Evolutionary conservation across 257 asterid genomes (phyloP).

Genomic region (Lavandula angustifolia): DNA sequence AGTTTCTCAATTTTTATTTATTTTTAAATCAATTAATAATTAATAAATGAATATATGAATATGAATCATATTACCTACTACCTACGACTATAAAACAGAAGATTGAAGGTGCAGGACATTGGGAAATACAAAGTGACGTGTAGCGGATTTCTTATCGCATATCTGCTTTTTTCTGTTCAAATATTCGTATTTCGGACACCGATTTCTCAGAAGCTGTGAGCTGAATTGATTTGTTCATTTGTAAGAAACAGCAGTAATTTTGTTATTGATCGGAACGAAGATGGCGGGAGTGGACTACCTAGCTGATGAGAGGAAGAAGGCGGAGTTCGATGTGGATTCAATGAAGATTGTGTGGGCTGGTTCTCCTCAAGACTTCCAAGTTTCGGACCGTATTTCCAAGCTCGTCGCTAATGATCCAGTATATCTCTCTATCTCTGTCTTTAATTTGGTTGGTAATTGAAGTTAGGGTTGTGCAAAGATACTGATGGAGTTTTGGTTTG

Average conservation of each 20-base stretch:
- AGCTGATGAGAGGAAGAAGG: constrained; percentile 81
- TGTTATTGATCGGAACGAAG: constrained; percentile 28
- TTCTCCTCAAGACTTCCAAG: constrained; percentile 60
- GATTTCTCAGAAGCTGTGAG: constrained; percentile 16
- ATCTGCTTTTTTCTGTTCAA: background rate
- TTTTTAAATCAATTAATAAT: too few relatives aligned
- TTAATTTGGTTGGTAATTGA: constrained; percentile 20
- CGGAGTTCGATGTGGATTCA: constrained; percentile 76
- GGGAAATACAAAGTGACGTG: background rate
- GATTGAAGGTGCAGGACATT: background rate
- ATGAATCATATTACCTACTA: too few relatives aligned
- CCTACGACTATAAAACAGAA: too few relatives aligned
- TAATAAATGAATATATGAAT: too few relatives aligned
- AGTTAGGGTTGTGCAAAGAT: constrained; percentile 16
- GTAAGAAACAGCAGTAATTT: background rate
- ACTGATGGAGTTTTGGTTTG: constrained; percentile 1
- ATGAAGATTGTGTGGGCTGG: constrained; percentile 99
- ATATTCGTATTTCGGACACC: background rate
- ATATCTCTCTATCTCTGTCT: constrained; percentile 7
- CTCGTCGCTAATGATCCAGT: constrained; percentile 96
- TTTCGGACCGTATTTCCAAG: constrained; percentile 90
- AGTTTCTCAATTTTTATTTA: too few relatives aligned
- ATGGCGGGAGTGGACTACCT: constrained; percentile 75
- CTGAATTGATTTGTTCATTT: background rate
- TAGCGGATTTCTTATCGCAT: background rate